A percentile compares a stretch with the other conserved stretches of the same genome.
phyloP scores from a whole-genome alignment of 768 basidiomycete species.

The Boletus vermiculosoides region DNA sequence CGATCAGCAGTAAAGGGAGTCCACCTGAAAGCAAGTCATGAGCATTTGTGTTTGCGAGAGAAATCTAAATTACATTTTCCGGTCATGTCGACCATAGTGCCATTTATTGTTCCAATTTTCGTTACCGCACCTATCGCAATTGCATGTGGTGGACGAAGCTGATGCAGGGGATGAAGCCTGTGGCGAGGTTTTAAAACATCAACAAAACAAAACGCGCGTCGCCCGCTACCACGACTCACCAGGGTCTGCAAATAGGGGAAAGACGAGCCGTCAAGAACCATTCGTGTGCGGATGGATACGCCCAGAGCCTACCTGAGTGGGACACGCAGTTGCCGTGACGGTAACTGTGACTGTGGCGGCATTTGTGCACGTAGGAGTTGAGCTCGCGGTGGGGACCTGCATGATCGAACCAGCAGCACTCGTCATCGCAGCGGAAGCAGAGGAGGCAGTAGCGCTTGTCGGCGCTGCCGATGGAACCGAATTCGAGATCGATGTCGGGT shows the following conservation, averaged over 20 bases:
- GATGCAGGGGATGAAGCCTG: constrained; percentile 1
- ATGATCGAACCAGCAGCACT: background rate
- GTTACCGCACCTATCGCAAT: background rate
- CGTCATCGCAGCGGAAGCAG: background rate
- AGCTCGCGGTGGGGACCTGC: background rate
- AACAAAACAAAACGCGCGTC: background rate
- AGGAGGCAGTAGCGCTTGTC: background rate
- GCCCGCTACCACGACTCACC: background rate
- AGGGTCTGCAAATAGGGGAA: background rate
- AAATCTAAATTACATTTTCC: constrained; percentile 4
- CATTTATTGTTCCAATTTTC: background rate
- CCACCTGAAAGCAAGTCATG: constrained; percentile 3
- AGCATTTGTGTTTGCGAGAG: background rate
- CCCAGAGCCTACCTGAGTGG: constrained; percentile 13
- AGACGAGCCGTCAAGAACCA: background rate
- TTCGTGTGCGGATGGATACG: background rate
- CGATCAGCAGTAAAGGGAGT: background rate
- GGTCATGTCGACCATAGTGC: background rate
- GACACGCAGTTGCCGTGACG: constrained; percentile 11
- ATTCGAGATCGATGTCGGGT: background rate
- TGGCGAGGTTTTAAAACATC: background rate
- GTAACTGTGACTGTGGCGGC: constrained; percentile 15
- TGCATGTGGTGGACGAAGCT: background rate
- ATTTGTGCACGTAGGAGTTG: constrained; percentile 1
- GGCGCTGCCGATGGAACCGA: background rate